Evolutionary conservation across 1,139 yeast genomes (phyloP).

Genomic region (Arxiozyma slooffiae): DNA sequence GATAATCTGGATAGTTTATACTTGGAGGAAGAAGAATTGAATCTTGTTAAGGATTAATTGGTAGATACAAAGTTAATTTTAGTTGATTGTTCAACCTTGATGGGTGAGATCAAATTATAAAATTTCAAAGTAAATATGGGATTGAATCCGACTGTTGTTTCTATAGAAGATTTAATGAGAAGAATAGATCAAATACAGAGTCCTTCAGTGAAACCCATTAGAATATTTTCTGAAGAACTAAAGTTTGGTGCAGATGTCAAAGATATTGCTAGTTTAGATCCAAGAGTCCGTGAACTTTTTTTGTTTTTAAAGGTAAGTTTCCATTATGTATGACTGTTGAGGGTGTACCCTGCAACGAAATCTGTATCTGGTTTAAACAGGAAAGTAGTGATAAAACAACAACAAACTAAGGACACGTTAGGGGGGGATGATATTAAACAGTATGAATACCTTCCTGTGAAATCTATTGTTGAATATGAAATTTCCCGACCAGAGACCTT

Average conservation of each 20-base stretch:
- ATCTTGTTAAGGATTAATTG: slow-evolving; percentile 10
- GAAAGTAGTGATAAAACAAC: slow-evolving; percentile 25
- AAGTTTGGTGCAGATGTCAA: slow-evolving; percentile 33
- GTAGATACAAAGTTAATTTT: slow-evolving; percentile 19
- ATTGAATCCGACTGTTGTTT: slow-evolving; percentile 7
- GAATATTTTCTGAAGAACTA: slow-evolving; percentile 33
- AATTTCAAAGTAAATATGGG: slow-evolving; percentile 18
- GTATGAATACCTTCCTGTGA: slow-evolving; percentile 18
- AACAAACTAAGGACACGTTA: slow-evolving; percentile 6
- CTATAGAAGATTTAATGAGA: slow-evolving; percentile 15
- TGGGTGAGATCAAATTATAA: slow-evolving; percentile 17
- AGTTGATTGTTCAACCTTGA: slow-evolving; percentile 14
- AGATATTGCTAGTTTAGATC: slow-evolving; percentile 4
- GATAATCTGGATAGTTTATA: slow-evolving; percentile 35
- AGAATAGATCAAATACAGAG: slow-evolving; percentile 17
- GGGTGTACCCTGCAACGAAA: slow-evolving; percentile 56
- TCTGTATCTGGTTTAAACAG: slow-evolving; percentile 36
- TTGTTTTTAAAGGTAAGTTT: slow-evolving; percentile 21
- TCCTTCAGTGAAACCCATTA: slow-evolving; percentile 30
- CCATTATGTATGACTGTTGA: slow-evolving; percentile 43
- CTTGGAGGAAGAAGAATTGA: slow-evolving; percentile 26
- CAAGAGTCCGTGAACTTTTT: slow-evolving; percentile 4
- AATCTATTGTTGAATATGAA: slow-evolving; percentile 26
- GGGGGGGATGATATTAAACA: slow-evolving; percentile 12
- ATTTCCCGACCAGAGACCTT: slow-evolving; percentile 11